phyloP scores from a whole-genome alignment of 164 flowering plant genomes.

The Aristolochia californica region DNA sequence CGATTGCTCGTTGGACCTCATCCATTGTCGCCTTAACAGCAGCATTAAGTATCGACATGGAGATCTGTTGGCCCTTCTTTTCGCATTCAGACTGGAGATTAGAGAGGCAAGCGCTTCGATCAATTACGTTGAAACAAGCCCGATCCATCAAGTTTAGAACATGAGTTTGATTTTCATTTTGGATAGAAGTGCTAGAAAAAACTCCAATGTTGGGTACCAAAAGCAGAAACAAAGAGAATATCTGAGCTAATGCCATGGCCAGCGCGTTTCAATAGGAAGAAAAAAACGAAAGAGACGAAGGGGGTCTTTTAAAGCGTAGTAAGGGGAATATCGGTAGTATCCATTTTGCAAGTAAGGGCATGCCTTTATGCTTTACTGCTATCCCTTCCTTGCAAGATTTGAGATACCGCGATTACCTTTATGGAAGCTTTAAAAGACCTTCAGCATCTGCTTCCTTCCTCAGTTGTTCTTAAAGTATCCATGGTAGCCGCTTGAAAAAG shows the following conservation, averaged over 20 bases:
- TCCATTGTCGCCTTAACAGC: constrained; percentile 41
- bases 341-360: no score
- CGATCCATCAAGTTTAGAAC: constrained; percentile 24
- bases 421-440: no score
- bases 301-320: constrained; percentile 21
- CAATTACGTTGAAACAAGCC: constrained; percentile 31
- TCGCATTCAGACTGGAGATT: constrained; percentile 5
- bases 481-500: no score
- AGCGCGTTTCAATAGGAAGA: not conserved
- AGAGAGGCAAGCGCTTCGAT: constrained; percentile 18
- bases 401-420: no score
- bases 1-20: constrained; percentile 40
- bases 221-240: constrained; percentile 14
- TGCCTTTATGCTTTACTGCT: no score
- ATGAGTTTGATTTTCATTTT: constrained; percentile 6
- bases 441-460: no score
- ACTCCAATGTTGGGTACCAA: constrained; percentile 16
- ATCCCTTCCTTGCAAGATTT: no score
- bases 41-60: constrained; percentile 39
- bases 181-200: constrained; percentile 10
- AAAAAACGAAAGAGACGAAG: not conserved
- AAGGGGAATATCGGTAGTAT: constrained; percentile 6
- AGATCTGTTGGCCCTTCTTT: constrained; percentile 3
- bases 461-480: no score
- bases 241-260: constrained; percentile 16